Conservation (phyloP, 1,139 yeast species). For the Saccharomycopsis hybrid region DNA sequence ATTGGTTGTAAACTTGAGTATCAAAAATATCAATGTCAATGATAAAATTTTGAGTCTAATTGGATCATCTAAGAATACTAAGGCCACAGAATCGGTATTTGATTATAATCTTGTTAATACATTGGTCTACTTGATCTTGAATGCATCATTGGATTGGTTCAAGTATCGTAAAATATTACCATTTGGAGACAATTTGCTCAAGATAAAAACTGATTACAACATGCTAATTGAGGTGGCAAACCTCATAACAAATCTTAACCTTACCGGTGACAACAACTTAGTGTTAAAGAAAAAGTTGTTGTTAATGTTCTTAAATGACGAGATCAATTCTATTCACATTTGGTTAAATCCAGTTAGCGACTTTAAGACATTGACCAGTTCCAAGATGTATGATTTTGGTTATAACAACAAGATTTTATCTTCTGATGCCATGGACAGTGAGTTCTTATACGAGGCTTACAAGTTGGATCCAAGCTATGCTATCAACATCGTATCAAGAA, state of each 20-base stretch:
- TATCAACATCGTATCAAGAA: slow-evolving; percentile 59
- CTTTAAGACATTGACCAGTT: neutral
- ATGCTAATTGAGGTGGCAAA: slow-evolving; percentile 49
- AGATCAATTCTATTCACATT: slow-evolving; percentile 60
- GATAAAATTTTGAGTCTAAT: neutral
- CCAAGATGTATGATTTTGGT: slow-evolving; percentile 2
- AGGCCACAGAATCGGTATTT: neutral
- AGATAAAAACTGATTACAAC: slow-evolving; percentile 62
- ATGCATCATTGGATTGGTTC: slow-evolving; percentile 79
- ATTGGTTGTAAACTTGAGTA: slow-evolving; percentile 45
- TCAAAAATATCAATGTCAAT: slow-evolving; percentile 1
- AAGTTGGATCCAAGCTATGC: slow-evolving; percentile 68
- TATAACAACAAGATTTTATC: neutral
- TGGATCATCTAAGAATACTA: neutral
- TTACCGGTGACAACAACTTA: slow-evolving; percentile 26
- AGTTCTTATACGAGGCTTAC: slow-evolving; percentile 48
- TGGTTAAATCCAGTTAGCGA: slow-evolving; percentile 75
- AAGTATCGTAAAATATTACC: slow-evolving; percentile 61
- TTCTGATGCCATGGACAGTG: slow-evolving; percentile 30
- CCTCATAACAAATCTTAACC: slow-evolving; percentile 27
- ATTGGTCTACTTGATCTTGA: slow-evolving; percentile 38
- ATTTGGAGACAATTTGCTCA: slow-evolving; percentile 73
- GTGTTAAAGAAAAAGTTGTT: slow-evolving; percentile 46
- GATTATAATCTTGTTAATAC: neutral
- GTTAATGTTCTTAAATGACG: slow-evolving; percentile 65